These are phyloP conservation scores for Wallacemonas sp. DNA, from an alignment of 208 protist genomes.

Conservation along the genomic window DNA sequence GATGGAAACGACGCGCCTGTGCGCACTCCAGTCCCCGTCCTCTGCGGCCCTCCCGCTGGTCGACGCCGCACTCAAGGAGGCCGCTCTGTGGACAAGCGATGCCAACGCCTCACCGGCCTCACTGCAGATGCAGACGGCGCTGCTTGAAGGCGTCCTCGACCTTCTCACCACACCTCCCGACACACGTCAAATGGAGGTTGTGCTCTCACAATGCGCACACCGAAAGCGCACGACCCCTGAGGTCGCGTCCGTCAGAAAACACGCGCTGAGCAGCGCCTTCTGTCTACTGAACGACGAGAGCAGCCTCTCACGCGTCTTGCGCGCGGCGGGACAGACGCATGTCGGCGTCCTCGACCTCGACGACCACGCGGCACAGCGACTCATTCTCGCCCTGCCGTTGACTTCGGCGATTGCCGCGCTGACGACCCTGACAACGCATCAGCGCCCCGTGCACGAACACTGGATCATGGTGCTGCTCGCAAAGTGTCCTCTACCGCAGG, in stretches of 20 bases:
- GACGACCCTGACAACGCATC: slow-evolving; percentile 3
- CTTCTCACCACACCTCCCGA: background rate
- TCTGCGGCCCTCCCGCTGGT: slow-evolving; percentile 3
- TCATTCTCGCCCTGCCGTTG: slow-evolving; percentile 55
- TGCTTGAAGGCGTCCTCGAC: slow-evolving; percentile 3
- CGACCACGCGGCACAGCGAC: slow-evolving; percentile 63
- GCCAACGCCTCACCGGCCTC: background rate
- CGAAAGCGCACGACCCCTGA: background rate
- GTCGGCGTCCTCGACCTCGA: slow-evolving; percentile 61
- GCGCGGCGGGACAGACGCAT: slow-evolving; percentile 22
- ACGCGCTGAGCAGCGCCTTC: slow-evolving; percentile 51
- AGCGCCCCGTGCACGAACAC: slow-evolving; percentile 46
- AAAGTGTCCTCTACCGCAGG: background rate
- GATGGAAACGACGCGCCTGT: slow-evolving; percentile 30
- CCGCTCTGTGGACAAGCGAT: background rate
- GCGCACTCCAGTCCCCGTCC: slow-evolving; percentile 20
- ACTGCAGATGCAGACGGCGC: background rate
- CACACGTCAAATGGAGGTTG: background rate
- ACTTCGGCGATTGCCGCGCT: slow-evolving; percentile 27
- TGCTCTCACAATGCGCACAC: background rate
- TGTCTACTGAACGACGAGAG: slow-evolving; percentile 41
- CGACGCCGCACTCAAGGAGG: background rate
- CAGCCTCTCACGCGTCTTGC: slow-evolving; percentile 46
- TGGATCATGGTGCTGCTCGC: slow-evolving; percentile 29
- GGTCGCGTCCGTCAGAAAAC: slow-evolving; percentile 21